Percentiles rank a stretch among this genome's conserved stretches.
Evolutionary conservation across 768 basidiomycete genomes (phyloP).

Genomic region (Suillus weaverae): DNA sequence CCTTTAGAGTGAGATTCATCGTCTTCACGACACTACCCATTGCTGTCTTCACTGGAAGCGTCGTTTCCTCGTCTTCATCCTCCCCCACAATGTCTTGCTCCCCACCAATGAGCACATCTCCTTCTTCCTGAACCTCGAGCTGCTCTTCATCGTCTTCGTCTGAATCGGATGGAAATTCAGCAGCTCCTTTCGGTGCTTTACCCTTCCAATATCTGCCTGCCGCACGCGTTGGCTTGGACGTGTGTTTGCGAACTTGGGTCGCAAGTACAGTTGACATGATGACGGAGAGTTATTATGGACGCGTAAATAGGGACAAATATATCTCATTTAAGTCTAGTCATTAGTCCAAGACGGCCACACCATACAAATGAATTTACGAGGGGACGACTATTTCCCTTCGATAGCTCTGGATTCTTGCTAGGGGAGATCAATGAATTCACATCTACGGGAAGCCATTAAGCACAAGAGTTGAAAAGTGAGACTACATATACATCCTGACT

Average conservation of each 20-base stretch:
- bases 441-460: neutral
- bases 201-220: slow-evolving; percentile 90
- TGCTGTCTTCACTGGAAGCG: slow-evolving; percentile 39
- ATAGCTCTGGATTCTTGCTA: neutral
- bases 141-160: slow-evolving; percentile 53
- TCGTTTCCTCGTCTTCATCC: slow-evolving; percentile 47
- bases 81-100: slow-evolving; percentile 52
- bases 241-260: slow-evolving; percentile 57
- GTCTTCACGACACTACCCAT: slow-evolving; percentile 41
- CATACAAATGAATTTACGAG: no score
- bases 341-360: no score
- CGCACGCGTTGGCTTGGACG: slow-evolving; percentile 75
- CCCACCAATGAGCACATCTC: slow-evolving; percentile 60
- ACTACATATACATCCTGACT: neutral
- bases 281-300: slow-evolving; percentile 7
- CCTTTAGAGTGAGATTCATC: slow-evolving; percentile 74
- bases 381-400: no score
- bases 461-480: neutral
- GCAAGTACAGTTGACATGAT: slow-evolving; percentile 36
- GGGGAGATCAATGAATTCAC: neutral
- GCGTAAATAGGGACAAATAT: slow-evolving; percentile 6
- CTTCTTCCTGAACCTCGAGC: slow-evolving; percentile 44
- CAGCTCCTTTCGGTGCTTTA: slow-evolving; percentile 77
- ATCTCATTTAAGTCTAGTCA: neutral
- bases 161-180: slow-evolving; percentile 61